These are phyloP conservation scores for Cylindrotheca closterium DNA, from an alignment of 108 stramenopile genomes.

Conservation along the genomic window DNA sequence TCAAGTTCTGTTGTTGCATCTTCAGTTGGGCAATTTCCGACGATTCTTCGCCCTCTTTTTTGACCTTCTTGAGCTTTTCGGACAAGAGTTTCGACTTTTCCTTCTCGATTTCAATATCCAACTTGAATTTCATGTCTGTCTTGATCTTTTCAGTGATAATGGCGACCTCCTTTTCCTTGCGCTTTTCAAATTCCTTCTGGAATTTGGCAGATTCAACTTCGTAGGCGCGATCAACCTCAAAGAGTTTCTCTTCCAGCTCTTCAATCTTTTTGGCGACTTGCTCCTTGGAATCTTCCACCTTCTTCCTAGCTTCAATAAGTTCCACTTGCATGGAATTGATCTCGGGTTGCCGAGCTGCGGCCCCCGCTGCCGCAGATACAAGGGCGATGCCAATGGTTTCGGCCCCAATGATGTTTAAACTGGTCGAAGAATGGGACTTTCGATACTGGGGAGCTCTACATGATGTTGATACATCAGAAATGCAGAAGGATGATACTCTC, in stretches of 20 bases:
- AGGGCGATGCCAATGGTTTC: constrained; percentile 18
- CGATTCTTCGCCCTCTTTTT: neutral
- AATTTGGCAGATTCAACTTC: constrained; percentile 23
- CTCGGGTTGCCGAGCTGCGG: constrained; percentile 18
- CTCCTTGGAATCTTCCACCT: constrained; percentile 9
- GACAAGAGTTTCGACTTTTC: constrained; percentile 14
- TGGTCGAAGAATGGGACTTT: neutral
- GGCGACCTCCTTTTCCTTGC: constrained; percentile 16
- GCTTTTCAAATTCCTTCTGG: constrained; percentile 18
- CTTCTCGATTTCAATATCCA: constrained; percentile 23
- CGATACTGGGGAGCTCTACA: neutral
- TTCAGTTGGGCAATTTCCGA: constrained; percentile 8
- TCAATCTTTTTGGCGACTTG: constrained; percentile 14
- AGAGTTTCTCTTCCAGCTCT: constrained; percentile 28
- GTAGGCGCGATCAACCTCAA: constrained; percentile 26
- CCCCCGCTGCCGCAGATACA: constrained; percentile 30
- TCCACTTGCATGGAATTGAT: constrained; percentile 21
- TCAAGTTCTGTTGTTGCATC: constrained; percentile 7
- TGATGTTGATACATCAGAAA: no score
- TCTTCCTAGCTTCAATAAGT: constrained; percentile 6
- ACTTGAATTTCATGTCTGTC: constrained; percentile 21
- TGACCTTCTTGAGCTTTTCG: constrained; percentile 11
- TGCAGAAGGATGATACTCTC: no score
- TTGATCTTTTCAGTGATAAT: constrained; percentile 20
- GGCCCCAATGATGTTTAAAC: neutral